phyloP scores from a whole-genome alignment of 768 basidiomycete species.

The Atractiella rhizophila region DNA sequence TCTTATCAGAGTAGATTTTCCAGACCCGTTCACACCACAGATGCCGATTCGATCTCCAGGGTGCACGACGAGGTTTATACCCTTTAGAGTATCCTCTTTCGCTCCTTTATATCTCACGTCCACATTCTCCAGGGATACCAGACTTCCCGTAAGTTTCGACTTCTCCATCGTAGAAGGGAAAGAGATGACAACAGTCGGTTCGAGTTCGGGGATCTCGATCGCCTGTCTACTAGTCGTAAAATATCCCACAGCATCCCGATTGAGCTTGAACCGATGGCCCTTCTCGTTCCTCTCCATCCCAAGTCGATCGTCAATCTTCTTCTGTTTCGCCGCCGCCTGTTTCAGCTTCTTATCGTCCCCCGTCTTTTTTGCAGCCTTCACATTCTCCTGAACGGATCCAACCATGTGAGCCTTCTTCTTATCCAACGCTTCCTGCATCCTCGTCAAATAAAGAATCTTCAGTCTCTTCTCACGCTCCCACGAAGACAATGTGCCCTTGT shows the following conservation, averaged over 20 bases:
- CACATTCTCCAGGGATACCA: conserved; percentile 23
- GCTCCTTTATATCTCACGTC: conserved; percentile 21
- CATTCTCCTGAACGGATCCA: conserved; percentile 32
- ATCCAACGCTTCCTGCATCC: conserved; percentile 24
- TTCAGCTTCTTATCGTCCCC: conserved; percentile 34
- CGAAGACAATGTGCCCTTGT: conserved; percentile 26
- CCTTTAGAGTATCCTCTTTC: conserved; percentile 17
- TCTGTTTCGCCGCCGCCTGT: conserved; percentile 35
- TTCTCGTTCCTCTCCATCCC: conserved; percentile 24
- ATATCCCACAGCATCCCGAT: conserved; percentile 30
- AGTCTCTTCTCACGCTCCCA: conserved; percentile 25
- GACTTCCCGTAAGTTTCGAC: conserved; percentile 20
- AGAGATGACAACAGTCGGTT: conserved; percentile 22
- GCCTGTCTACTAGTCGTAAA: conserved; percentile 24
- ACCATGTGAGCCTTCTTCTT: conserved; percentile 31
- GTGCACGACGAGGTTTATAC: conserved; percentile 24
- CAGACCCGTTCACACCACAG: conserved; percentile 20
- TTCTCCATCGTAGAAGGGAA: conserved; percentile 21
- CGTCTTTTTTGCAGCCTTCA: conserved; percentile 30
- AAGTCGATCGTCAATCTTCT: conserved; percentile 30
- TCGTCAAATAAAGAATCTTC: conserved; percentile 24
- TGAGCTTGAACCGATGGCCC: conserved; percentile 34
- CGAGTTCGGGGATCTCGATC: conserved; percentile 25
- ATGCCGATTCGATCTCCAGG: conserved; percentile 25
- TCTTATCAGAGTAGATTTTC: conserved; percentile 4